These are phyloP conservation scores for Salix viminalis DNA, from an alignment of 345 rosid species.

Conservation along the genomic window DNA sequence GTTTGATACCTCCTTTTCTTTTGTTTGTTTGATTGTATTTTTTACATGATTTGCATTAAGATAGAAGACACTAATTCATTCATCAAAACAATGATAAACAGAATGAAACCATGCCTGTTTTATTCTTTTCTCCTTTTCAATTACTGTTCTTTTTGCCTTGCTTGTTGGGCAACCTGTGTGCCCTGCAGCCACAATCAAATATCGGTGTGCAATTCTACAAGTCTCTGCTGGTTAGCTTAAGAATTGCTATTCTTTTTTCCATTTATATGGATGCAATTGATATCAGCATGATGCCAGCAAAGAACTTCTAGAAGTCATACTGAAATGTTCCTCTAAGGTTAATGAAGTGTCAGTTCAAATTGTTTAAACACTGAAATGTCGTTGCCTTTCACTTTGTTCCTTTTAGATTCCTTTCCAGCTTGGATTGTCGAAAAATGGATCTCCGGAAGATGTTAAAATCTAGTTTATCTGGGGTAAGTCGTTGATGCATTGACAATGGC, in stretches of 20 bases:
- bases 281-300: not conserved
- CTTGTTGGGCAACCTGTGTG: not conserved
- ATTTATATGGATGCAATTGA: not conserved
- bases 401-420: constrained; percentile 85
- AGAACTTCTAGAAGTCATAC: not conserved
- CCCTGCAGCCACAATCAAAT: not conserved
- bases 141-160: not conserved
- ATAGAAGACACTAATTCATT: not conserved
- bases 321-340: not conserved
- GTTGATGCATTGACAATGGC: not conserved
- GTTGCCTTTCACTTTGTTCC: not conserved
- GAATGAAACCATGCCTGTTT: not conserved
- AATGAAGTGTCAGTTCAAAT: not conserved
- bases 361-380: not conserved
- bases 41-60: not conserved
- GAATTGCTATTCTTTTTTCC: not conserved
- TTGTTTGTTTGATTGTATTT: not conserved
- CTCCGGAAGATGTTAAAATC: constrained; percentile 80
- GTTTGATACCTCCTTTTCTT: not conserved
- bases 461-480: constrained; percentile 82
- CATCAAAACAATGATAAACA: not conserved
- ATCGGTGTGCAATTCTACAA: not conserved
- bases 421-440: constrained; percentile 81
- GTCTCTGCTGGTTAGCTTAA: not conserved
- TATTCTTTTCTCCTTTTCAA: not conserved